Evolutionary conservation across 352 stramenopile species (phyloP), one percentile per base, ranked within the genome.

Genomic region (Thraustochytrium sp.): DNA sequence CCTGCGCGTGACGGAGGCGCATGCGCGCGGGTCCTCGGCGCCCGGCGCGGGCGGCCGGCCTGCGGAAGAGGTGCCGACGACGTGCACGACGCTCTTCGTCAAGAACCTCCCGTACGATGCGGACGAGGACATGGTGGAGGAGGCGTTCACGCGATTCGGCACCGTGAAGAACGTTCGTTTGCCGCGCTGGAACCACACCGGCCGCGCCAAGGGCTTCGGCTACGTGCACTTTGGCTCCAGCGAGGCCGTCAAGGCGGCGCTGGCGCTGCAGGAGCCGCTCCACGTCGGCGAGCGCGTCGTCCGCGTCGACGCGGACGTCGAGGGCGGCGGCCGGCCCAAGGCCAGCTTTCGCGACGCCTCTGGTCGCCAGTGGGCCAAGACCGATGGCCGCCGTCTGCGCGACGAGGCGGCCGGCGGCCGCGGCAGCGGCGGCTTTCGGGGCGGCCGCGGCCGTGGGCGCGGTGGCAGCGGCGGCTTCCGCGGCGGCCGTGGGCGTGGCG

Each of bases 171-270:
- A 94, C 82, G 90, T 99, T 16, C 92, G 96, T 18, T 86, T 99
- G 85, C 92, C 93, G 13, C 85, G 95, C 54, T 98, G 96, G 90
- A 94, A 96, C 76, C 90, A 96, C 85, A 98, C 92, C 9, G 92
- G 96, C 84, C 94, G 97, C 82, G 89, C 94, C 21, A 99, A 98
- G 89, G 96, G 96, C 62, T 98, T 99, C 89, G 93, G 92, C 46
- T 99, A 98, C 87, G 92, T 99, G 37, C 92, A 98, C 82, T 99
- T 97, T 85, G 93, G 96, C 85, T 93, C 95, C 72, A 88, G 92
- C 61, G 88, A 91, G 4, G 90, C 92, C 42, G 96, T 93, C 2
- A 90, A 97, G 76, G 89, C 89, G 40, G 94, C 94, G 2, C 88
- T 98, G 51, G 84, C 88, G 62, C 21, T 54, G 8, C 11, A 56